Evolutionary conservation across 345 rosid species (phyloP).

Genomic region (Raphanus raphanistrum): DNA sequence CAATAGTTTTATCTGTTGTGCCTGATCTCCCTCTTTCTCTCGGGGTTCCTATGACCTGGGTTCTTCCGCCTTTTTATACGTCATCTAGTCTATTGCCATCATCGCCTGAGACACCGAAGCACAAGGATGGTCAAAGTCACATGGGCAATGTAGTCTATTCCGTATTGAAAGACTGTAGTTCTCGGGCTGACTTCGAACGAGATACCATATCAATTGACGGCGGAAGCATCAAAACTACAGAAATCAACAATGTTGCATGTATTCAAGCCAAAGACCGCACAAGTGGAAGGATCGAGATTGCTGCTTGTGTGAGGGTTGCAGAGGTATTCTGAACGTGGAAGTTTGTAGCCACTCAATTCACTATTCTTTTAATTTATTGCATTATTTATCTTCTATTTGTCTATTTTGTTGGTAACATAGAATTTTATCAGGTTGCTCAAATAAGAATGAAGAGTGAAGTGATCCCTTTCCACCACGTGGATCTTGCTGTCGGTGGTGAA

Average conservation of each 20-base stretch:
- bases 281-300: conserved; percentile 79
- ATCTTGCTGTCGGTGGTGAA: conserved; percentile 81
- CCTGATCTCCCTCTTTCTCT: conserved; percentile 87
- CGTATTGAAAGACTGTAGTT: conserved; percentile 56
- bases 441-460: conserved; percentile 58
- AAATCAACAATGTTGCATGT: conserved; percentile 72
- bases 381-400: conserved; percentile 5
- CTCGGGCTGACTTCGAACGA: conserved; percentile 48
- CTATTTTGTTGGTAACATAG: conserved; percentile 14
- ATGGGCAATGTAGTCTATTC: conserved; percentile 69
- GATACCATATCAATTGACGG: conserved; percentile 59
- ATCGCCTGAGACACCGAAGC: conserved; percentile 49
- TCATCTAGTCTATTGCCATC: conserved; percentile 70
- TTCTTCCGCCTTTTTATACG: conserved; percentile 80
- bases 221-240: conserved; percentile 67
- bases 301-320: conserved; percentile 84
- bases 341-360: not conserved
- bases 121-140: conserved; percentile 57
- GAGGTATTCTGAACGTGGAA: conserved; percentile 54
- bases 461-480: conserved; percentile 47
- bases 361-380: conserved; percentile 1
- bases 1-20: conserved; percentile 59
- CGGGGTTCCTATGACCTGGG: conserved; percentile 84
- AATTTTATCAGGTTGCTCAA: conserved; percentile 72
- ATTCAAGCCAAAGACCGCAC: conserved; percentile 83